Percentiles rank a stretch among this genome's conserved stretches.
Evolutionary conservation across 768 basidiomycete genomes (phyloP).

Genomic region (Mycena sanguinolenta): DNA sequence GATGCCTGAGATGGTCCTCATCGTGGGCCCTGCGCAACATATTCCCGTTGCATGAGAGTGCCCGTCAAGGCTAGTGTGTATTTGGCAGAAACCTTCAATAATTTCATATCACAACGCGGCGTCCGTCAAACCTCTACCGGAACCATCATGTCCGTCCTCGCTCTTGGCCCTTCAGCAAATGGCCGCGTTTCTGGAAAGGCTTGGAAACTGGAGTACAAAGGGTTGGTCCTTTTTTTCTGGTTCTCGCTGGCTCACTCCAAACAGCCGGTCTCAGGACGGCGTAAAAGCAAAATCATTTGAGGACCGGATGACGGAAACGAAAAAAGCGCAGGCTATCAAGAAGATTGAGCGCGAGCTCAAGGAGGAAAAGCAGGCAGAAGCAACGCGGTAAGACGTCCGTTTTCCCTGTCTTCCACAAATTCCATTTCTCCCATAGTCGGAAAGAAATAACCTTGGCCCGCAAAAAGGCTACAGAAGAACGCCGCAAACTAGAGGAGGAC

Average conservation of each 20-base stretch:
- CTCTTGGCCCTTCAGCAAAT: slow-evolving; percentile 68
- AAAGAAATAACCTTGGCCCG: slow-evolving; percentile 78
- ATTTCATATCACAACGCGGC: no score
- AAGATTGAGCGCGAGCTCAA: slow-evolving; percentile 80
- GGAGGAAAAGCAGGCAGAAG: slow-evolving; percentile 81
- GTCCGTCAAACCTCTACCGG: not conserved
- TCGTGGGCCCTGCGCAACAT: slow-evolving; percentile 60
- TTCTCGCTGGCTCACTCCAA: slow-evolving; percentile 24
- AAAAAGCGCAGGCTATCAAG: slow-evolving; percentile 77
- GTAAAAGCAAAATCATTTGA: slow-evolving; percentile 78
- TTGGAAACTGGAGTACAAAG: slow-evolving; percentile 69
- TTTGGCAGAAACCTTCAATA: slow-evolving; percentile 8
- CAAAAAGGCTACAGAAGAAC: slow-evolving; percentile 81
- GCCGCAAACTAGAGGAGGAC: slow-evolving; percentile 73
- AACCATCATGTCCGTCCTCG: slow-evolving; percentile 35
- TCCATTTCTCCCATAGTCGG: slow-evolving; percentile 57
- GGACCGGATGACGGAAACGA: slow-evolving; percentile 77
- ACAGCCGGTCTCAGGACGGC: slow-evolving; percentile 75
- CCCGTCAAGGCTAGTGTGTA: not conserved
- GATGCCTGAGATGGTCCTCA: slow-evolving; percentile 59
- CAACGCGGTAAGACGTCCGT: slow-evolving; percentile 60
- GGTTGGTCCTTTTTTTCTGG: slow-evolving; percentile 49
- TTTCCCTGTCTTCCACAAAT: not conserved
- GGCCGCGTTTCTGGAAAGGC: slow-evolving; percentile 79
- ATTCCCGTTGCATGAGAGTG: not conserved